Conservation (phyloP, 225 moss, liverwort and hornwort genomes). For the Ulota crispa region DNA sequence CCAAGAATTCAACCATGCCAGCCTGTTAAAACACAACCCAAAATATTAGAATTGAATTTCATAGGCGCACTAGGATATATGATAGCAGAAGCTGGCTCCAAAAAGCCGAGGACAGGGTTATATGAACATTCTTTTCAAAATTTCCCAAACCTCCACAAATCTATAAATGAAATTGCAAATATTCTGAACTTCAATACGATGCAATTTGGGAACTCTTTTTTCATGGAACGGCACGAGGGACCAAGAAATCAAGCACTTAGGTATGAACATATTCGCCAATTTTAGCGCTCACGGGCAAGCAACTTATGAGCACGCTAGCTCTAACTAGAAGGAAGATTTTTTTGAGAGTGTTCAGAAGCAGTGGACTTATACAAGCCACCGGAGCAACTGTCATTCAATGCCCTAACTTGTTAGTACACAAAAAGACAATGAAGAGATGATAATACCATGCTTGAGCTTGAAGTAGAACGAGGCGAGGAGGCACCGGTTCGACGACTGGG, state of each 20-base stretch:
- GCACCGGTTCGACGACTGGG: slow-evolving; percentile 34
- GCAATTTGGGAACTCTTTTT: neutral
- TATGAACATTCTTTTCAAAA: neutral
- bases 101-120: neutral
- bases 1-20: slow-evolving; percentile 98
- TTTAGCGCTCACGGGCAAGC: neutral
- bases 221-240: neutral
- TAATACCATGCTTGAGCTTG: slow-evolving; percentile 48
- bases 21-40: slow-evolving; percentile 50
- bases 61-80: neutral
- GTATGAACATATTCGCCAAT: neutral
- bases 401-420: neutral
- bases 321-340: neutral
- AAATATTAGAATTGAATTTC: neutral
- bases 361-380: neutral
- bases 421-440: neutral
- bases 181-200: neutral
- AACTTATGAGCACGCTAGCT: neutral
- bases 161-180: neutral
- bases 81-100: slow-evolving; percentile 6
- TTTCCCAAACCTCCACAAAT: neutral
- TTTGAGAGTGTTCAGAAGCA: neutral
- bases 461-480: slow-evolving; percentile 29
- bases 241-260: neutral
- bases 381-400: neutral